Conservation (phyloP, 192 early-diverging fungal genomes). For the Umbelopsis ramanniana region DNA sequence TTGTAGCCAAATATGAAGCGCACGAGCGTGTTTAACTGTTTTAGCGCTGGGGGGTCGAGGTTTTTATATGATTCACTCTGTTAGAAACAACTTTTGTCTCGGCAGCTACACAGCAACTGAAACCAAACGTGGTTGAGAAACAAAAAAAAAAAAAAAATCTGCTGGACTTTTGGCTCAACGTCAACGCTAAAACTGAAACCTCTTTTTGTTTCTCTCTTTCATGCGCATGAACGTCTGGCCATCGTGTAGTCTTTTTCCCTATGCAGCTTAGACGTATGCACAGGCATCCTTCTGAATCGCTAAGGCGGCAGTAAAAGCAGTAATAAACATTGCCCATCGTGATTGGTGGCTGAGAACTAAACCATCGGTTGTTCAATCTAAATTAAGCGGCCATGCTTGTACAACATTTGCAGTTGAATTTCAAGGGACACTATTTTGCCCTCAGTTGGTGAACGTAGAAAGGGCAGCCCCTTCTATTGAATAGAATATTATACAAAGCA, state of each 20-base stretch:
- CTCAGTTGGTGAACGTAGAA: background rate
- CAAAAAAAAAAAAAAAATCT: no score
- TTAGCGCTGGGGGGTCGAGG: background rate
- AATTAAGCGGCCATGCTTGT: background rate
- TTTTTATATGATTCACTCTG: background rate
- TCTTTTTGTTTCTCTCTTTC: background rate
- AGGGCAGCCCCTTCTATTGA: background rate
- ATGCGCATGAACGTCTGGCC: background rate
- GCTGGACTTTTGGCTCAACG: background rate
- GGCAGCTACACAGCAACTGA: no score
- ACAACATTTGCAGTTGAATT: constrained; percentile 5
- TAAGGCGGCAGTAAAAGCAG: background rate
- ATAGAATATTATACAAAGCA: constrained; percentile 17
- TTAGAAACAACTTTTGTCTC: no score
- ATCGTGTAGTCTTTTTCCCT: background rate
- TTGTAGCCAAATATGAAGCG: constrained; percentile 17
- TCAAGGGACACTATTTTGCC: constrained; percentile 4
- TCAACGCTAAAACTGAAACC: constrained; percentile 18
- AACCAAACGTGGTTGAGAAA: no score
- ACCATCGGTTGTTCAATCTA: constrained; percentile 5
- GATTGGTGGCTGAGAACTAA: background rate
- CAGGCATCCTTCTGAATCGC: background rate
- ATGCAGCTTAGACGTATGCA: no score
- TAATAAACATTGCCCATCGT: background rate
- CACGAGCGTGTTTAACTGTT: background rate